Base-by-base conservation (phyloP, 2,329 filamentous ascomycete genomes). In the Claviceps sorghi region DNA sequence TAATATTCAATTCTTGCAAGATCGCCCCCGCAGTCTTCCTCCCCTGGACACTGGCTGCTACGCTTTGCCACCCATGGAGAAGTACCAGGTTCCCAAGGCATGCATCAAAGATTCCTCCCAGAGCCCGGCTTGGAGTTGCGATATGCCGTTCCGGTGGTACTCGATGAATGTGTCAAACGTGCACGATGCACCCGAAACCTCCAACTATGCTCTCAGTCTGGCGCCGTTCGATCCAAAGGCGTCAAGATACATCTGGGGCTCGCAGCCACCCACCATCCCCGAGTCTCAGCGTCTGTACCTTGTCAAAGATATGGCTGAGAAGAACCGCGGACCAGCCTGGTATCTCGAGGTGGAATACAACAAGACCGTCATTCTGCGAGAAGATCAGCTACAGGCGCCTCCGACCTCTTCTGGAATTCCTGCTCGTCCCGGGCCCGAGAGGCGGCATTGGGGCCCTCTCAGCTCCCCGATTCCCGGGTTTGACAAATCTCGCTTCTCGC, bases 121-220 rank as follows among this genome's bases (percentile, higher is more conserved):
- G 58, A 67, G 71, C n/a, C 64, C 71, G 49, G 77, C 82, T 1
- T 87, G 83, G 83, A 77, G 72, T 54, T 87, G 83, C 61, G 71
- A 77, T 13, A 69, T 84, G 32, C 67, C 70, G 1, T 69, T 70
- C 46, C 66, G 67, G 6, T 66, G 71, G 45, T 72, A 74, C 49
- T 63, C 67, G 1, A 64, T 79, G 65, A 64, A 67, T 1, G 64
- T 80, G 19, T 56, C 54, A 21, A 59, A 53, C 29, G 56, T 65
- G 3, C 46, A 54, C 3, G 58, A 63, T 15, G 60, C 57, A 49
- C 58, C 57, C 17, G 58, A 58, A 43, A 65, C 60, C 22, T 59
- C 57, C 17, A 64, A 68, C 17, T 80, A 79, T 56, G 62, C 67
- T 13, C 55, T 72, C 41, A 65, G 57, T 26, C 59, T 72, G 36